phyloP scores from a whole-genome alignment of 2,329 filamentous ascomycete genomes.

The Rachicladosporium sp. region DNA sequence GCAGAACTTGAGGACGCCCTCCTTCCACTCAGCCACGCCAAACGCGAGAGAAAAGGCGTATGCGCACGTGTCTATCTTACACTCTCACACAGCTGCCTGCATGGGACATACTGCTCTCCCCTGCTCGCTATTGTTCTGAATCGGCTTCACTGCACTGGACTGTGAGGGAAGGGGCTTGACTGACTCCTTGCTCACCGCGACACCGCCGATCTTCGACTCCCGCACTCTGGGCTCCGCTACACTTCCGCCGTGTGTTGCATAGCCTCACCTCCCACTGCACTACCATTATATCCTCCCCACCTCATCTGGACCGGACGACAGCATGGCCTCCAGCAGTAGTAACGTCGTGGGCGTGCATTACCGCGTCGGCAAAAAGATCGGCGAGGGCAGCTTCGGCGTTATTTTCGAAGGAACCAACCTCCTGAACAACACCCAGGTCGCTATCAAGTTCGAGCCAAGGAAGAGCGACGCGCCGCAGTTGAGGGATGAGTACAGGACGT shows the following conservation, averaged over 20 bases:
- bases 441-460: conserved; percentile 98
- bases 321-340: conserved; percentile 76
- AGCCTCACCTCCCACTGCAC: conserved; percentile 2
- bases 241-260: too few species aligned
- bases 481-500: conserved; percentile 96
- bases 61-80: too few species aligned
- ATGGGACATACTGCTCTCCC: too few species aligned
- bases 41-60: too few species aligned
- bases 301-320: background rate
- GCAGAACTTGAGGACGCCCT: too few species aligned
- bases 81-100: too few species aligned
- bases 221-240: too few species aligned
- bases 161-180: too few species aligned
- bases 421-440: conserved; percentile 96
- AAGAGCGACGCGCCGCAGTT: conserved; percentile 98
- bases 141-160: too few species aligned
- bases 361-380: conserved; percentile 97
- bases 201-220: background rate
- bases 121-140: too few species aligned
- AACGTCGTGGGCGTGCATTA: conserved; percentile 99
- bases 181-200: too few species aligned
- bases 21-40: too few species aligned
- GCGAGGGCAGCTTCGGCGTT: conserved; percentile 95
- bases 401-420: conserved; percentile 98
- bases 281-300: conserved; percentile 8